Evolutionary conservation across 495 filamentous ascomycete genomes (phyloP).

Genomic region (Amorphotheca resinae): DNA sequence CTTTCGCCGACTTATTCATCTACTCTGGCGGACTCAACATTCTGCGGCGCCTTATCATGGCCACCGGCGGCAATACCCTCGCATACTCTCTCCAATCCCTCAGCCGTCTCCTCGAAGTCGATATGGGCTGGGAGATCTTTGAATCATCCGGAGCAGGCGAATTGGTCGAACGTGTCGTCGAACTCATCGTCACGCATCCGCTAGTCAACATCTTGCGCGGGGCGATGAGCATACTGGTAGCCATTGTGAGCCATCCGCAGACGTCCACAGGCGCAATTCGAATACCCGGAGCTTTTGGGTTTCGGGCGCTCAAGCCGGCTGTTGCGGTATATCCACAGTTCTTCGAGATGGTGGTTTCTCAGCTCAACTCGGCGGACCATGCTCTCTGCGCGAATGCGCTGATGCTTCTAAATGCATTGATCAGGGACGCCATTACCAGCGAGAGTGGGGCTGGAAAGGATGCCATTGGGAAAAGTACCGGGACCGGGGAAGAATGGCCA

Average conservation of each 20-base stretch:
- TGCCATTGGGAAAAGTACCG: slow-evolving; percentile 28
- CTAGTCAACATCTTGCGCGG: slow-evolving; percentile 94
- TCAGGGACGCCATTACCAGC: slow-evolving; percentile 83
- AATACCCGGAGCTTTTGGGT: slow-evolving; percentile 38
- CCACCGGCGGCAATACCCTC: slow-evolving; percentile 81
- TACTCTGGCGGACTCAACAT: slow-evolving; percentile 71
- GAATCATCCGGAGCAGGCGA: slow-evolving; percentile 36
- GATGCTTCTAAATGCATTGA: slow-evolving; percentile 87
- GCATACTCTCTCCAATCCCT: slow-evolving; percentile 89
- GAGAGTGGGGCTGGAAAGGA: slow-evolving; percentile 21
- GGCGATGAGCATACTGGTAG: slow-evolving; percentile 91
- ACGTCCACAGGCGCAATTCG: slow-evolving; percentile 29
- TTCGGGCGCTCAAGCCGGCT: slow-evolving; percentile 83
- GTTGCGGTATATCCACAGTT: slow-evolving; percentile 86
- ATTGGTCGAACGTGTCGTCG: slow-evolving; percentile 63
- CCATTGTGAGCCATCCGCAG: slow-evolving; percentile 77
- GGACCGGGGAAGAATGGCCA: slow-evolving; percentile 67
- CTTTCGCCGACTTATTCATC: slow-evolving; percentile 94
- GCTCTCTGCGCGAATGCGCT: slow-evolving; percentile 91
- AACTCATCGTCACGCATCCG: slow-evolving; percentile 88
- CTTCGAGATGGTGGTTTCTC: slow-evolving; percentile 81
- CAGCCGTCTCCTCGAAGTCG: slow-evolving; percentile 76
- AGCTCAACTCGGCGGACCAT: slow-evolving; percentile 87
- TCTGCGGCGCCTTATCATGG: slow-evolving; percentile 69
- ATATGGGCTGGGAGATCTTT: slow-evolving; percentile 90